Conservation (phyloP, 202 grass and related monocot genomes). For the Saccharum hybrid region DNA sequence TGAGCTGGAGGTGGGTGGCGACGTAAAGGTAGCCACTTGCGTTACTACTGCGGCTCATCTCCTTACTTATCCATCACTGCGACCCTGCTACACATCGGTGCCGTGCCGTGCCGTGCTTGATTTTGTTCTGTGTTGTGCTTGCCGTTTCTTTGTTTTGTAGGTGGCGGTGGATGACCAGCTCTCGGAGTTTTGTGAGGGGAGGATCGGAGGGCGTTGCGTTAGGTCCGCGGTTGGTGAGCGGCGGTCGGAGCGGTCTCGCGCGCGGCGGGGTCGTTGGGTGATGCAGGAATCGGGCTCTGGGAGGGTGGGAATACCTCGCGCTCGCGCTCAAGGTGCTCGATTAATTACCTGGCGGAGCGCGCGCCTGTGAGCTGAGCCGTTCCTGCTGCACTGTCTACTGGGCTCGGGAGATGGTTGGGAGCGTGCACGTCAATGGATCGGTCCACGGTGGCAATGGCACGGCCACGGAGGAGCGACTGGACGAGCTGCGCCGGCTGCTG, state of each 20-base stretch:
- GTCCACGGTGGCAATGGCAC: slow-evolving; percentile 49
- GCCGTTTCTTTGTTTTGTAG: slow-evolving; percentile 42
- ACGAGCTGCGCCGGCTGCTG: slow-evolving; percentile 74
- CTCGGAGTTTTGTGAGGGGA: background rate
- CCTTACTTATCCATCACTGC: slow-evolving; percentile 11
- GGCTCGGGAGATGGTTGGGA: slow-evolving; percentile 51
- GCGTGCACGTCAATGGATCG: slow-evolving; percentile 69
- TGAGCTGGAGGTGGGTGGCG: slow-evolving; percentile 59
- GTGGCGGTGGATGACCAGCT: slow-evolving; percentile 56
- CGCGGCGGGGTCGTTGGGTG: slow-evolving; percentile 19
- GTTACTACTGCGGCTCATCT: background rate
- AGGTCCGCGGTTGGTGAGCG: slow-evolving; percentile 52
- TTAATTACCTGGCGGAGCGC: slow-evolving; percentile 27
- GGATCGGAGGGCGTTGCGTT: background rate
- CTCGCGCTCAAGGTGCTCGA: slow-evolving; percentile 39
- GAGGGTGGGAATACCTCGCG: slow-evolving; percentile 23
- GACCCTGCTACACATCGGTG: background rate
- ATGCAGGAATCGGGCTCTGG: background rate
- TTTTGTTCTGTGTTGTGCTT: background rate
- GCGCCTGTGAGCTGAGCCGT: background rate
- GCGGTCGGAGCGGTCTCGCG: slow-evolving; percentile 26
- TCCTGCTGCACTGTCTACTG: background rate
- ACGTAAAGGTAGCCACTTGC: slow-evolving; percentile 29
- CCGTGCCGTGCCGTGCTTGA: background rate
- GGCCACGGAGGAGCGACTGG: slow-evolving; percentile 68